These are phyloP conservation scores for Talaromyces liani DNA, from an alignment of 495 filamentous ascomycete genomes.

Conservation along the genomic window DNA sequence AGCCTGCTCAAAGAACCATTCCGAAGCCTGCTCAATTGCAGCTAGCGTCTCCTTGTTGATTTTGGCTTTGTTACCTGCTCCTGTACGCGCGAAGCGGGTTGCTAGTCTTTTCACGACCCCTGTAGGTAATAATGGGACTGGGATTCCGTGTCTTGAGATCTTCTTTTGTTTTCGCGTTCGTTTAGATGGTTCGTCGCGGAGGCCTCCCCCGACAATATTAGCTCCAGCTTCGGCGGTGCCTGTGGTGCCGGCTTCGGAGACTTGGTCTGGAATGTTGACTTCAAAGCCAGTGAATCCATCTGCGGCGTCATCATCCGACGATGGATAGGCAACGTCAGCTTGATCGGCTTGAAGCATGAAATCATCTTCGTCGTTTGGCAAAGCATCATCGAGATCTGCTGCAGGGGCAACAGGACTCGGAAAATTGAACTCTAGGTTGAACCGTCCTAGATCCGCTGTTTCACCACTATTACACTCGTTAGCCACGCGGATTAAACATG, in stretches of 20 bases:
- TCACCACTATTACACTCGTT: conserved; percentile 27
- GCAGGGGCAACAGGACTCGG: conserved; percentile 26
- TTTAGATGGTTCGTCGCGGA: conserved; percentile 28
- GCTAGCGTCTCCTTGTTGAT: conserved; percentile 65
- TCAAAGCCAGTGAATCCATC: conserved; percentile 26
- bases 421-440: conserved; percentile 38
- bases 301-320: conserved; percentile 19
- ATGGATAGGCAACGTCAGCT: conserved; percentile 13
- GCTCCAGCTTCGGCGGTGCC: conserved; percentile 34
- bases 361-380: conserved; percentile 29
- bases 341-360: conserved; percentile 29
- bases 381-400: conserved; percentile 20
- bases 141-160: conserved; percentile 65
- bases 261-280: conserved; percentile 19
- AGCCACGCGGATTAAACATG: background rate
- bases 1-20: conserved; percentile 85
- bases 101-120: conserved; percentile 69
- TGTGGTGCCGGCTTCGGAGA: conserved; percentile 27
- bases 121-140: conserved; percentile 65
- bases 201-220: conserved; percentile 32
- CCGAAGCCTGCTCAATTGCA: conserved; percentile 68
- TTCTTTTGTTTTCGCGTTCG: conserved; percentile 39
- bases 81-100: conserved; percentile 56
- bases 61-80: conserved; percentile 51
- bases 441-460: conserved; percentile 38